Evolutionary conservation across 2,329 filamentous ascomycete genomes (phyloP).

Genomic region (Westerdykella aurantiaca): DNA sequence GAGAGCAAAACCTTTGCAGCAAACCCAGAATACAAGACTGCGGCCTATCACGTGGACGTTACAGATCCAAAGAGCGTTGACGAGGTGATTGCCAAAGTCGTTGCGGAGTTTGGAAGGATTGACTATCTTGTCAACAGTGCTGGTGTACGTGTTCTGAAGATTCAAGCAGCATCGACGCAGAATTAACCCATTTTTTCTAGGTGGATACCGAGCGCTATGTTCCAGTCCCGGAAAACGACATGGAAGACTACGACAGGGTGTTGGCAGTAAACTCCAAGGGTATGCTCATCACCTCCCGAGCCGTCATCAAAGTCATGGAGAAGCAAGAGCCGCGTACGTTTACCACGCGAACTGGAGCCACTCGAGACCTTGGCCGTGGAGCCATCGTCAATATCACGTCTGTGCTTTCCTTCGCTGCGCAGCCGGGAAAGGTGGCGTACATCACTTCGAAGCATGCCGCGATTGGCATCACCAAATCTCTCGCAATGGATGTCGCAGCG

Average conservation of each 20-base stretch:
- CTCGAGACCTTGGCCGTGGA: conserved; percentile 8
- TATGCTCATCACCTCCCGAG: not conserved
- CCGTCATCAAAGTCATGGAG: conserved; percentile 3
- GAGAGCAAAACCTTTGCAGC: conserved; percentile 19
- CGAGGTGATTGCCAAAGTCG: conserved; percentile 12
- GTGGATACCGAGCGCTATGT: conserved; percentile 1
- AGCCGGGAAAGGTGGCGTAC: conserved; percentile 10
- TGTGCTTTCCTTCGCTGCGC: conserved; percentile 2
- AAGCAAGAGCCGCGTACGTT: conserved; percentile 4
- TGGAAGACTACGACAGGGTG: conserved; percentile 2
- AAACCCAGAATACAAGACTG: conserved; percentile 16
- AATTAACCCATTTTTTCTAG: not conserved
- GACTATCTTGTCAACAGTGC: conserved; percentile 23
- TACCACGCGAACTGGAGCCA: not conserved
- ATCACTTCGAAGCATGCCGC: conserved; percentile 16
- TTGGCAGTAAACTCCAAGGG: conserved; percentile 1
- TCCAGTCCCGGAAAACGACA: conserved; percentile 1
- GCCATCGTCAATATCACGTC: conserved; percentile 10
- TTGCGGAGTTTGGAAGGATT: conserved; percentile 17
- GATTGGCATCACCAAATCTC: conserved; percentile 15
- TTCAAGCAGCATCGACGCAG: not conserved
- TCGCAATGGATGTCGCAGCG: conserved; percentile 5
- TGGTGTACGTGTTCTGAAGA: conserved; percentile 6
- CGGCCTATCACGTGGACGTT: conserved; percentile 22
- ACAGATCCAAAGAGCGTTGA: conserved; percentile 14